Conservation (phyloP, 2,329 filamentous ascomycete genomes). For the Pseudopithomyces maydicus region DNA sequence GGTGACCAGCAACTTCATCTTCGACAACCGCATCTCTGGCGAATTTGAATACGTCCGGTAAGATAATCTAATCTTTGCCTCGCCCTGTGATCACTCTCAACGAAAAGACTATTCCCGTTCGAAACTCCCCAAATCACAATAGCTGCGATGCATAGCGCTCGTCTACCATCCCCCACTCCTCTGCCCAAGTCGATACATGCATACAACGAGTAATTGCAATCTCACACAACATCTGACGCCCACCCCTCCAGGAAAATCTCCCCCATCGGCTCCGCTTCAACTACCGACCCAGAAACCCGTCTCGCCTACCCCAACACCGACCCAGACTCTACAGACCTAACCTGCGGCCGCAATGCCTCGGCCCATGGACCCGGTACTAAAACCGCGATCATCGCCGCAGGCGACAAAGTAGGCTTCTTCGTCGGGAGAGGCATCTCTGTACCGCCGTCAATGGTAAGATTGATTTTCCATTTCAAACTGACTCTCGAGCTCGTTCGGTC, state of each 20-base stretch:
- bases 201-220: no score
- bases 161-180: not conserved
- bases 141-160: no score
- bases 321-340: conserved; percentile 8
- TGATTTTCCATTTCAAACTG: no score
- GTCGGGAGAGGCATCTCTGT: not conserved
- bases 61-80: not conserved
- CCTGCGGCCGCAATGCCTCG: conserved; percentile 18
- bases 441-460: not conserved
- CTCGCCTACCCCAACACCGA: conserved; percentile 10
- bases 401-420: conserved; percentile 15
- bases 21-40: conserved; percentile 7
- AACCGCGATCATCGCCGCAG: conserved; percentile 9
- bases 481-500: no score
- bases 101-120: no score
- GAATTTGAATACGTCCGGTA: conserved; percentile 14
- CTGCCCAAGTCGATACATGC: conserved; percentile 1
- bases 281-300: not conserved
- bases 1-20: conserved; percentile 9
- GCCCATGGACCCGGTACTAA: conserved; percentile 7
- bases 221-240: not conserved
- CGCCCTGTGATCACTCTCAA: no score
- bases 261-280: not conserved
- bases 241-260: not conserved
- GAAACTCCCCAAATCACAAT: no score